Evolutionary conservation across 2,329 filamentous ascomycete genomes (phyloP), one percentile per base, ranked within the genome.

Genomic region (Xylaria sp.): DNA sequence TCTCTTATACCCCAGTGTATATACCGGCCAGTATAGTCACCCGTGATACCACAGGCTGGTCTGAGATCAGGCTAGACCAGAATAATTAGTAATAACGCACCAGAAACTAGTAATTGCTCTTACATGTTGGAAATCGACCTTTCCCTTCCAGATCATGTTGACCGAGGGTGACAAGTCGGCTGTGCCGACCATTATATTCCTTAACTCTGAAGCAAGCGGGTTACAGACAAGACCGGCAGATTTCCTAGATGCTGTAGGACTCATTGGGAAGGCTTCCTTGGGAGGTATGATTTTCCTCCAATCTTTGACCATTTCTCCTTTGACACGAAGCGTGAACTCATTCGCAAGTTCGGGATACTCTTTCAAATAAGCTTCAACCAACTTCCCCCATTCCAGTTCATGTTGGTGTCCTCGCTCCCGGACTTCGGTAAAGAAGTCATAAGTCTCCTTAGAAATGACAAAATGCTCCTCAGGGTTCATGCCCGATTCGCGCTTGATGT

Each of bases 401-500:
- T 83, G 75, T 8, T 79, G 71, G 60, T 86, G 73, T 3, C 88
- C 87, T 9, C 83, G 79, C 0, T 75, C 68, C 2, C 82, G 80
- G 0, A 85, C 76, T 4, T 86, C 84, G 12, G 77, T 75, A 75
- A 89, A 90, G 76, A 88, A 90, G 0, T 80, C 75, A 5, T 83
- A 81, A 0, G 86, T 83, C 1, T 81, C 76, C 1, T 68, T 4
- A 3, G 78, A 75, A 42, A 88, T 76, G 27, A 81, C 77, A 65
- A 86, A 86, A 63, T 80, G 78, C 69, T 59, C 62, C 12, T 64
- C 82, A 0, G 85, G 81, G 68, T 88, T 79, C 72, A 88, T 83
- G 3, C 84, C 84, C 51, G 82, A 82, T 2, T 76, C 76, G 50
- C 76, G 81, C 81, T 90, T 90, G 77, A 88, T 84, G n/a, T 83